Base-by-base conservation (phyloP, 345 rosid species). In the Eucalyptus albens region DNA sequence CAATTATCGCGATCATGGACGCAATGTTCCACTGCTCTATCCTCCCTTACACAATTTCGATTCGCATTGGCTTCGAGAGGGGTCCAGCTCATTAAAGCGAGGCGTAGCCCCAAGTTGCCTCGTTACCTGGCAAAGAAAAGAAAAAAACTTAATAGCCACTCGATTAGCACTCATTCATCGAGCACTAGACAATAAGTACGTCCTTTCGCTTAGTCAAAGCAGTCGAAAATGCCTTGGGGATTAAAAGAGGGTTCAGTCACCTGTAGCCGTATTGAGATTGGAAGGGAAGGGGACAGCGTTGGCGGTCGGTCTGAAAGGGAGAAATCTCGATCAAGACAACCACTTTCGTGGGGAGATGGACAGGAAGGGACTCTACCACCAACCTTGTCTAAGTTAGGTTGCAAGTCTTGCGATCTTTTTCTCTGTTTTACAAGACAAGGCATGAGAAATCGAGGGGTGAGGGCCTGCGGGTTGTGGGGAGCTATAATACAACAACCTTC, bases 381-480 rank as follows among this genome's bases (percentile, higher is more conserved):
- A 77, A 77, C 85, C 15, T 7, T 21, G 47, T 37, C 44, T 31
- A 87, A 91, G 69, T 93, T 93, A 91, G 94, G 92, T 92, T 81
- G 91, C 90, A 72, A 59, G 88, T 83, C 88, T 88, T 89, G 88
- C 90, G 92, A 89, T 83, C 60, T 67, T 91, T 87, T 91, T 88
- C 90, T 56, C 88, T 91, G 88, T 31, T 69, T 88, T 93, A 92
- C 90, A 88, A 59, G 86, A 55, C 16, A 59, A 56, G 80, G 56
- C 88, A 55, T 31, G 40, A 19, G 51, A 44, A 67, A 89, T 62
- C 22, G 40, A 9, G 77, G 86, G 87, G 88, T 53, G 59, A 55
- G 86, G 47, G 88, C 47, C 86, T 88, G 89, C 42, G 22, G 89
- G 47, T 88, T 69, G 40, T 69, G 77, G 56, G 50, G 47, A 27